Conservation (phyloP, 2,329 filamentous ascomycete species). For the Aspergillus sp. region DNA sequence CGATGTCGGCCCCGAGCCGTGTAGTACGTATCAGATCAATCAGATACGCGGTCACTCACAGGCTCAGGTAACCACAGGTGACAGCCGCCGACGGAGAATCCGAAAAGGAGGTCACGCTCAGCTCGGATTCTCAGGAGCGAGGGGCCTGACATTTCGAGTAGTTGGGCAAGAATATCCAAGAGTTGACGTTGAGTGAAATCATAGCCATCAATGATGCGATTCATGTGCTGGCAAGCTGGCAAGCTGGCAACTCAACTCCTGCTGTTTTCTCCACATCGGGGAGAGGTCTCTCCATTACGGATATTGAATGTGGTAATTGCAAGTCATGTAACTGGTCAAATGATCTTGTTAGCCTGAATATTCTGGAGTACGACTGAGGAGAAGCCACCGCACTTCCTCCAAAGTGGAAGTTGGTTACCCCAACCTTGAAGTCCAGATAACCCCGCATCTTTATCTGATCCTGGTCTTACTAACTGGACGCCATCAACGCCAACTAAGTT, state of each 20-base stretch:
- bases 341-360: not conserved
- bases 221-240: not conserved
- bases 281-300: not conserved
- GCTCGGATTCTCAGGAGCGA: not conserved
- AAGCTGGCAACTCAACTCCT: not conserved
- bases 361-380: not conserved
- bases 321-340: not conserved
- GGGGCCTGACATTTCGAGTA: not conserved
- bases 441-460: constrained; percentile 5
- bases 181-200: not conserved
- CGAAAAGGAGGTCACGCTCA: too few species aligned
- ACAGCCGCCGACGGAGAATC: too few species aligned
- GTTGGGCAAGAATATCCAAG: not conserved
- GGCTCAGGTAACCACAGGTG: too few species aligned
- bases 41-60: not conserved
- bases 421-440: not conserved
- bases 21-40: not conserved
- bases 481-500: not conserved
- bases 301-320: not conserved
- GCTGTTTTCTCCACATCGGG: not conserved
- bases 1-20: not conserved
- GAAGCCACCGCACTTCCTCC: not conserved
- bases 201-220: not conserved
- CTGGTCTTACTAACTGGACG: not conserved
- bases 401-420: not conserved